Evolutionary conservation across 2,329 filamentous ascomycete genomes (phyloP).

Genomic region (Waltergamsia citrina): DNA sequence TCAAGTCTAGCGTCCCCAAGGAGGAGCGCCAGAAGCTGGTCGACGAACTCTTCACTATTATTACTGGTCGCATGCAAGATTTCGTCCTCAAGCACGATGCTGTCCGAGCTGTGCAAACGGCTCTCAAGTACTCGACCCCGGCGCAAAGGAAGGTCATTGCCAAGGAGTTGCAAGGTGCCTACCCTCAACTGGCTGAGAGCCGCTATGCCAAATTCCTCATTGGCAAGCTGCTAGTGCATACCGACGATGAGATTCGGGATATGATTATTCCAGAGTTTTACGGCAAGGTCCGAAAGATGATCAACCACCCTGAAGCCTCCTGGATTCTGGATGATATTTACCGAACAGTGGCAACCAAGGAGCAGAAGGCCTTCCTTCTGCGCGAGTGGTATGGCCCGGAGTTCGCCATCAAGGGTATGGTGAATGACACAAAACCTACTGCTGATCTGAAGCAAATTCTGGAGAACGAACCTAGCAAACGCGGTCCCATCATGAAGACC

Average conservation of each 20-base stretch:
- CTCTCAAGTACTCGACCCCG: conserved; percentile 85
- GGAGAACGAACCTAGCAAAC: conserved; percentile 71
- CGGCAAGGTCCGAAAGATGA: conserved; percentile 82
- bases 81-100: conserved; percentile 98
- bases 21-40: conserved; percentile 84
- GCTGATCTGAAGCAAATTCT: conserved; percentile 70
- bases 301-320: conserved; percentile 90
- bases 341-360: conserved; percentile 72
- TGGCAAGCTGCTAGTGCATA: conserved; percentile 89
- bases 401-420: conserved; percentile 67
- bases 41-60: conserved; percentile 81
- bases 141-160: conserved; percentile 83
- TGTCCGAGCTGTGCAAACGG: conserved; percentile 92
- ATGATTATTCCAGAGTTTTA: conserved; percentile 92
- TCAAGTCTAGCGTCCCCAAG: conserved; percentile 86
- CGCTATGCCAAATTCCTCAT: conserved; percentile 97
- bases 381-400: conserved; percentile 96
- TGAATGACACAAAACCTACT: conserved; percentile 42
- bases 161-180: conserved; percentile 74
- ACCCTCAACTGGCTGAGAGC: conserved; percentile 80
- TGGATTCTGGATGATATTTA: conserved; percentile 99
- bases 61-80: conserved; percentile 84
- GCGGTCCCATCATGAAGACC: conserved; percentile 76
- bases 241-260: conserved; percentile 77
- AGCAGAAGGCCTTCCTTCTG: conserved; percentile 77